Evolutionary conservation across 805 yeast species (phyloP).

Genomic region (Candida methanosorbosa): DNA sequence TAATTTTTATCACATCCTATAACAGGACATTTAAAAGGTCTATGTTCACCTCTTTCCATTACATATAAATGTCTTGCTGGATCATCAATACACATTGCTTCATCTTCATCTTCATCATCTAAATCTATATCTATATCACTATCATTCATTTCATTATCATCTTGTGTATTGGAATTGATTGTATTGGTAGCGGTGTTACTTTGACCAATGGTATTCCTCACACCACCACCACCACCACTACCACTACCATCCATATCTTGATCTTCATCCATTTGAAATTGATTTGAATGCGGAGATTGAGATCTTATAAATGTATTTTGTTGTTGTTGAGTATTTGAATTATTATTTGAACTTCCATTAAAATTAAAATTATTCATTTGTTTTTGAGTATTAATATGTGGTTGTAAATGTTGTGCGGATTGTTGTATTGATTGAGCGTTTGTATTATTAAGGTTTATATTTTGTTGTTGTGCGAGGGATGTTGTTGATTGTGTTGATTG

Average conservation of each 20-base stretch:
- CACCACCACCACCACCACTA: too few species aligned
- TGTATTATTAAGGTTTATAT: slow-evolving; percentile 1
- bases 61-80: slow-evolving; percentile 94
- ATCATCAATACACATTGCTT: slow-evolving; percentile 81
- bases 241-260: slow-evolving; percentile 11
- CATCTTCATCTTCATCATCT: slow-evolving; percentile 23
- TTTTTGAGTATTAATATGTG: slow-evolving; percentile 8
- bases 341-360: neutral
- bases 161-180: slow-evolving; percentile 2
- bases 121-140: neutral
- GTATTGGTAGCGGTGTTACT: neutral
- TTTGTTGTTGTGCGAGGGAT: slow-evolving; percentile 4
- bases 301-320: neutral
- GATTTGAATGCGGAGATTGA: slow-evolving; percentile 7
- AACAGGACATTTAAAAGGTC: slow-evolving; percentile 96
- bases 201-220: neutral
- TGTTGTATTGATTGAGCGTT: slow-evolving; percentile 7
- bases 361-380: neutral
- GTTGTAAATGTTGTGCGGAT: too few species aligned
- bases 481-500: too few species aligned
- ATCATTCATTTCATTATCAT: neutral
- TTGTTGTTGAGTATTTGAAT: slow-evolving; percentile 7
- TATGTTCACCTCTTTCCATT: slow-evolving; percentile 82
- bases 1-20: slow-evolving; percentile 97
- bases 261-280: slow-evolving; percentile 28